phyloP scores from a whole-genome alignment of 1,284 basidiomycete genomes.

The Schizophyllum amplum region DNA sequence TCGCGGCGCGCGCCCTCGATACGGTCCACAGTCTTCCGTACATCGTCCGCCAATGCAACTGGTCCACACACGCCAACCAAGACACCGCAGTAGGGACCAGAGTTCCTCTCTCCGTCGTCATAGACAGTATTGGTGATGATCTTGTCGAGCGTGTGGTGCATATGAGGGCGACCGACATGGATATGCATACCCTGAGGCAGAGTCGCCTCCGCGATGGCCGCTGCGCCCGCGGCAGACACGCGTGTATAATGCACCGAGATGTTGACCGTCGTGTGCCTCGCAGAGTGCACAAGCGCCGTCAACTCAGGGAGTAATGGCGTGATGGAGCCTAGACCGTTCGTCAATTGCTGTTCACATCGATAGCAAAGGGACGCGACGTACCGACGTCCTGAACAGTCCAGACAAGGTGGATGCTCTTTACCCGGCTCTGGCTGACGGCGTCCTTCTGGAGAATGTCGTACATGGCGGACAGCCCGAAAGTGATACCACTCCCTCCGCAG shows the following conservation, averaged over 20 bases:
- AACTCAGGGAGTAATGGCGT: slow-evolving; percentile 48
- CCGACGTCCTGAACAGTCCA: slow-evolving; percentile 54
- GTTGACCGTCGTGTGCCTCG: slow-evolving; percentile 34
- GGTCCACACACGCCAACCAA: slow-evolving; percentile 67
- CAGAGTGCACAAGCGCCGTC: slow-evolving; percentile 39
- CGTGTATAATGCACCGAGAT: slow-evolving; percentile 63
- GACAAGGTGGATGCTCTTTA: slow-evolving; percentile 55
- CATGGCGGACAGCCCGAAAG: slow-evolving; percentile 54
- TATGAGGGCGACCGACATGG: slow-evolving; percentile 40
- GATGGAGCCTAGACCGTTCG: slow-evolving; percentile 28
- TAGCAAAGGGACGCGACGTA: neutral
- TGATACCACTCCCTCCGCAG: slow-evolving; percentile 67
- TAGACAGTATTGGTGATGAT: slow-evolving; percentile 38
- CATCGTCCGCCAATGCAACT: slow-evolving; percentile 42
- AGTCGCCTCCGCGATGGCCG: neutral
- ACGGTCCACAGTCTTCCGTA: slow-evolving; percentile 38
- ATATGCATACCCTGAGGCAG: slow-evolving; percentile 32
- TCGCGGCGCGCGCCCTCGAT: slow-evolving; percentile 41
- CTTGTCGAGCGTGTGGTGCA: slow-evolving; percentile 37
- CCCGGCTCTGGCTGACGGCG: slow-evolving; percentile 38
- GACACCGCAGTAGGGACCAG: slow-evolving; percentile 43
- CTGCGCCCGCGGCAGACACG: slow-evolving; percentile 24
- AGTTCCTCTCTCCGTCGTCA: slow-evolving; percentile 31
- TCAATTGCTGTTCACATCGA: neutral
- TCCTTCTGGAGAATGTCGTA: slow-evolving; percentile 61